Conservation (phyloP, 495 filamentous ascomycete genomes). For the Lineolata rhizophorae region DNA sequence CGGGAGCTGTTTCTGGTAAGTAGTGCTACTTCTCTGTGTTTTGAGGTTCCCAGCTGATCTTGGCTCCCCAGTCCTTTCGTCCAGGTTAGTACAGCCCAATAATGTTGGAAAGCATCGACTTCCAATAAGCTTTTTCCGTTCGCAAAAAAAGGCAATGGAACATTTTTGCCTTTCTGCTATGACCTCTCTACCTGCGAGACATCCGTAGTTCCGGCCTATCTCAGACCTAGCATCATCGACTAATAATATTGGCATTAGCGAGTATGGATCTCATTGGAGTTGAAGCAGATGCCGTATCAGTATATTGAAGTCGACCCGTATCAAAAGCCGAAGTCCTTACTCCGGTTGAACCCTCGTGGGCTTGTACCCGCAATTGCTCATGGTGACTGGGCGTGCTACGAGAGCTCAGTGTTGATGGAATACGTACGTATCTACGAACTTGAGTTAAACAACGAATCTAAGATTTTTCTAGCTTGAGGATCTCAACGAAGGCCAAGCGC, state of each 20-base stretch:
- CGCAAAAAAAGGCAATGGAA: no score
- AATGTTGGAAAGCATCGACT: not conserved
- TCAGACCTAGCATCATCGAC: constrained; percentile 41
- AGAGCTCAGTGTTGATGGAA: constrained; percentile 76
- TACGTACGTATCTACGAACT: constrained; percentile 31
- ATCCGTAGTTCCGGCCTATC: constrained; percentile 10
- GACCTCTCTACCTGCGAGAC: not conserved
- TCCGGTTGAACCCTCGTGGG: constrained; percentile 77
- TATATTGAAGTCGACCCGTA: constrained; percentile 88
- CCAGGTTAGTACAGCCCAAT: not conserved
- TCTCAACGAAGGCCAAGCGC: constrained; percentile 30
- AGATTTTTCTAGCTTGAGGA: constrained; percentile 51
- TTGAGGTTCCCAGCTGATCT: not conserved
- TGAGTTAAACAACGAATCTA: constrained; percentile 1
- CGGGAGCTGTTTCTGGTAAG: constrained; percentile 81
- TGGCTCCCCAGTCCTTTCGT: not conserved
- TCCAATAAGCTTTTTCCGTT: no score
- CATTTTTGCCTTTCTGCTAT: not conserved
- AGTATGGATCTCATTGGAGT: constrained; percentile 88
- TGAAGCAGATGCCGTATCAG: constrained; percentile 64
- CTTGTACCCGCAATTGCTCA: constrained; percentile 67
- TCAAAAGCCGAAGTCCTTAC: constrained; percentile 50
- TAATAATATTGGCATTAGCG: no score
- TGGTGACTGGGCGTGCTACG: constrained; percentile 72
- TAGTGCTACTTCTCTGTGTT: constrained; percentile 3